Evolutionary conservation across 805 yeast species (phyloP).

Genomic region (Candida fluviatilis): DNA sequence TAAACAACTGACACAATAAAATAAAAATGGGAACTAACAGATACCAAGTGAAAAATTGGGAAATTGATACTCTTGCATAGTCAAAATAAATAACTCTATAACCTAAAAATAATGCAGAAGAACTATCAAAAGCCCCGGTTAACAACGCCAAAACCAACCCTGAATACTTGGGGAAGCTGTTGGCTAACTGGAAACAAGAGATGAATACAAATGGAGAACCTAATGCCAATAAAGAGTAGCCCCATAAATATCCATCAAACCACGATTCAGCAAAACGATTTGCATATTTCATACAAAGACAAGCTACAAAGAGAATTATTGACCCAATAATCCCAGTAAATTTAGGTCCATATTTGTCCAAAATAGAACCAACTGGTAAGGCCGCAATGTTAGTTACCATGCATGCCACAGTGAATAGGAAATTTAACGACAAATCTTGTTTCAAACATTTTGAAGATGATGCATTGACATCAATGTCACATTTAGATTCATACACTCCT

Average conservation of each 20-base stretch:
- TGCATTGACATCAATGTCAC: slow-evolving; percentile 28
- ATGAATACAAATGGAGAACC: slow-evolving; percentile 96
- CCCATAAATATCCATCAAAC: slow-evolving; percentile 64
- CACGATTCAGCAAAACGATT: slow-evolving; percentile 14
- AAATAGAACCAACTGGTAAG: slow-evolving; percentile 71
- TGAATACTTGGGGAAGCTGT: slow-evolving; percentile 76
- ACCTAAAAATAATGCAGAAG: slow-evolving; percentile 78
- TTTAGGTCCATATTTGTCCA: slow-evolving; percentile 80
- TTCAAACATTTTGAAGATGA: slow-evolving; percentile 47
- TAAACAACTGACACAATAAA: slow-evolving; percentile 60
- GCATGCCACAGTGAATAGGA: slow-evolving; percentile 82
- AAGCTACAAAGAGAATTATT: slow-evolving; percentile 51
- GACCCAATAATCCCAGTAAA: slow-evolving; percentile 76
- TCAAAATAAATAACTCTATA: slow-evolving; percentile 64
- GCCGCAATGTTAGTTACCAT: slow-evolving; percentile 83
- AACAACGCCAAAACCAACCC: slow-evolving; percentile 78
- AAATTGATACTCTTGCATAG: slow-evolving; percentile 38
- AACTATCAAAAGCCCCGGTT: slow-evolving; percentile 93
- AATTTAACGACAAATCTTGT: slow-evolving; percentile 81
- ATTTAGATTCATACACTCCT: slow-evolving; percentile 66
- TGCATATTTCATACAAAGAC: slow-evolving; percentile 44
- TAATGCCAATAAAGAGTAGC: slow-evolving; percentile 73
- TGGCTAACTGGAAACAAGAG: slow-evolving; percentile 82
- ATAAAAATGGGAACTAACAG: slow-evolving; percentile 77
- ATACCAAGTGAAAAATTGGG: slow-evolving; percentile 62